phyloP scores from a whole-genome alignment of 805 yeast genomes.

The Saccharomycopsis sp. region DNA sequence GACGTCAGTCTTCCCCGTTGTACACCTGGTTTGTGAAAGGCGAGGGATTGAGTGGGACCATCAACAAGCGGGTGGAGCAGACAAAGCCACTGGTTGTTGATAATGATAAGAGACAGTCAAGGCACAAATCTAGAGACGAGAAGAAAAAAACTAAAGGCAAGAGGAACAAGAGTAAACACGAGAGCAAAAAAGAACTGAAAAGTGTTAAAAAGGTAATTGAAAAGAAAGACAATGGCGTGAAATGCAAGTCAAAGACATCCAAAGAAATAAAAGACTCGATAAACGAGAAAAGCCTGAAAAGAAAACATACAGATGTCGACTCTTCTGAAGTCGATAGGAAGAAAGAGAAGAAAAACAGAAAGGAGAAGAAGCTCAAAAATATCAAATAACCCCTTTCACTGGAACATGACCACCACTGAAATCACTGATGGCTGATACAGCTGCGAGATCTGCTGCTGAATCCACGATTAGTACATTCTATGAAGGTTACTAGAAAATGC shows the following conservation, averaged over 20 bases:
- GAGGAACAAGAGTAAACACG: constrained; percentile 22
- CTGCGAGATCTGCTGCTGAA: no score
- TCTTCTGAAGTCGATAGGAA: neutral
- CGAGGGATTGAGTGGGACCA: constrained; percentile 73
- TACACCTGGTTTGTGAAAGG: constrained; percentile 85
- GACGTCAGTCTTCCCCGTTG: constrained; percentile 56
- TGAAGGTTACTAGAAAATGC: no score
- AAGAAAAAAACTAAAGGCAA: constrained; percentile 19
- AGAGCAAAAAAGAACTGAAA: constrained; percentile 23
- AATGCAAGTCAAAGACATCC: constrained; percentile 23
- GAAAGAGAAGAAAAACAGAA: constrained; percentile 12
- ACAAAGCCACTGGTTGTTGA: constrained; percentile 22
- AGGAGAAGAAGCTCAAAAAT: constrained; percentile 15
- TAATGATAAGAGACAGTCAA: constrained; percentile 16
- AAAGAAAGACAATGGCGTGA: constrained; percentile 22
- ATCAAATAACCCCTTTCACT: no score
- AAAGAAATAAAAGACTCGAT: constrained; percentile 24
- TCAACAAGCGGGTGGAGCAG: constrained; percentile 22
- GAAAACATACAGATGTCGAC: constrained; percentile 22
- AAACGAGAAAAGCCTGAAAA: constrained; percentile 19
- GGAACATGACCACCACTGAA: no score
- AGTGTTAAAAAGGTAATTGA: constrained; percentile 23
- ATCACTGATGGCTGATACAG: no score
- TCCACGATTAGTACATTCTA: no score
- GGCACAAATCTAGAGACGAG: constrained; percentile 11